Conservation (phyloP, 2,329 filamentous ascomycete species). For the Penicillium sp. region DNA sequence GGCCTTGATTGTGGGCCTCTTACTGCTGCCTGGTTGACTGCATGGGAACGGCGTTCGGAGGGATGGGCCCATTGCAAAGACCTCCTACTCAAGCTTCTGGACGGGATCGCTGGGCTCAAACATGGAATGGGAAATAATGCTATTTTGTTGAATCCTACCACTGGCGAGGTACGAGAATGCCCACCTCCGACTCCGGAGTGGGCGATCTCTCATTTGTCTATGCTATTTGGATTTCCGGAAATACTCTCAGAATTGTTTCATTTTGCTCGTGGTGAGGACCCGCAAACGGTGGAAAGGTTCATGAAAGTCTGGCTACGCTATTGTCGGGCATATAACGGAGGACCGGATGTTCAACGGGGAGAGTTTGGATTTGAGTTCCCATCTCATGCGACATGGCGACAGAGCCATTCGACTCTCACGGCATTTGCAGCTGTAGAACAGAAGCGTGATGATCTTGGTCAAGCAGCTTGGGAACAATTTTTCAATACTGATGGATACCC, state of each 20-base stretch:
- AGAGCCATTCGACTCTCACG: constrained; percentile 17
- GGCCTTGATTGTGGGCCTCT: constrained; percentile 15
- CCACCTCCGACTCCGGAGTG: constrained; percentile 13
- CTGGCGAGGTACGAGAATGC: constrained; percentile 11
- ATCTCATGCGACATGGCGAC: constrained; percentile 14
- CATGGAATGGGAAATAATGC: constrained; percentile 16
- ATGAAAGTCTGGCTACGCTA: constrained; percentile 12
- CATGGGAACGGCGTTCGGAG: constrained; percentile 14
- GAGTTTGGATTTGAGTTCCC: constrained; percentile 17
- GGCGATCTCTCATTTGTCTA: constrained; percentile 17
- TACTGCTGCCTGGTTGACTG: constrained; percentile 9
- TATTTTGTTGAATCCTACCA: constrained; percentile 11
- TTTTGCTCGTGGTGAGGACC: constrained; percentile 2
- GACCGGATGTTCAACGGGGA: constrained; percentile 5
- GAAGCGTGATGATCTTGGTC: constrained; percentile 2
- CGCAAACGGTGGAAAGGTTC: constrained; percentile 1
- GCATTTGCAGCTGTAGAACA: constrained; percentile 13
- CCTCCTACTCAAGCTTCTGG: constrained; percentile 9
- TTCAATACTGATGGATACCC: constrained; percentile 15
- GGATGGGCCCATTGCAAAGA: constrained; percentile 11
- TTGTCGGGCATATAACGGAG: constrained; percentile 16
- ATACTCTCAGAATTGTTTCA: constrained; percentile 11
- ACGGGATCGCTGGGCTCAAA: constrained; percentile 10
- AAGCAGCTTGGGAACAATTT: constrained; percentile 13
- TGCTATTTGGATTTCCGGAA: constrained; percentile 17